Evolutionary conservation across 805 yeast species (phyloP).

Genomic region (Ogataea paraovalis): DNA sequence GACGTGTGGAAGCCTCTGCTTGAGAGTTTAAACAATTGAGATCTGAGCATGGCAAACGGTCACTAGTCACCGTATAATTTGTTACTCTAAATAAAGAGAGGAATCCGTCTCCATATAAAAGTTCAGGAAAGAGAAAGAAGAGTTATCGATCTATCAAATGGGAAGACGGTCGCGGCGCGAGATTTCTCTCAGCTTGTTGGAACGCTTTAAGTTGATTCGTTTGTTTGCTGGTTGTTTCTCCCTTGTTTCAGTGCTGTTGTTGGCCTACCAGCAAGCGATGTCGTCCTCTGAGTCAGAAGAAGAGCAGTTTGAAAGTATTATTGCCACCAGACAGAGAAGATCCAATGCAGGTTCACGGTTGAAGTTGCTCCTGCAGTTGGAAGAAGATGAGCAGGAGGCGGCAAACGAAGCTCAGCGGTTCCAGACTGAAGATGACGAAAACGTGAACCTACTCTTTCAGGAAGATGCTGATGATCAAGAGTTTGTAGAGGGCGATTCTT

Average conservation of each 20-base stretch:
- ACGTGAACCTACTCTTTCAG: conserved; percentile 64
- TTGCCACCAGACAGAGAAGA: conserved; percentile 72
- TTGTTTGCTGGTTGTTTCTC: background rate
- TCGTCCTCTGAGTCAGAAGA: conserved; percentile 20
- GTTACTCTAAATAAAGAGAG: too few relatives aligned
- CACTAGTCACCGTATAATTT: too few relatives aligned
- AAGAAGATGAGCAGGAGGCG: conserved; percentile 35
- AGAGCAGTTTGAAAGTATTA: conserved; percentile 50
- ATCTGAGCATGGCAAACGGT: background rate
- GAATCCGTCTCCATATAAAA: too few relatives aligned
- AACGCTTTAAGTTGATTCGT: too few relatives aligned
- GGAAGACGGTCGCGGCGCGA: too few relatives aligned
- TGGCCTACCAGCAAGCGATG: background rate
- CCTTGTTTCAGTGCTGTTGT: background rate
- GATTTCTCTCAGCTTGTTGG: too few relatives aligned
- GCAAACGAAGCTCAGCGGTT: conserved; percentile 8
- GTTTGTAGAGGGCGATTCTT: conserved; percentile 32
- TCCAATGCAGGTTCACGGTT: conserved; percentile 89
- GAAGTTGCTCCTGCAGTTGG: conserved; percentile 67
- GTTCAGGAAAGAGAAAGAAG: too few relatives aligned
- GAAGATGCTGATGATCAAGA: conserved; percentile 58
- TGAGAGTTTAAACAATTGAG: background rate
- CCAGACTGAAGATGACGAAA: conserved; percentile 65
- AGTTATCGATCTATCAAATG: too few relatives aligned
- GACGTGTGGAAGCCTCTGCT: conserved; percentile 1